Base-by-base conservation (phyloP, 129 eudicot genomes). In the Artemisia argyi region DNA sequence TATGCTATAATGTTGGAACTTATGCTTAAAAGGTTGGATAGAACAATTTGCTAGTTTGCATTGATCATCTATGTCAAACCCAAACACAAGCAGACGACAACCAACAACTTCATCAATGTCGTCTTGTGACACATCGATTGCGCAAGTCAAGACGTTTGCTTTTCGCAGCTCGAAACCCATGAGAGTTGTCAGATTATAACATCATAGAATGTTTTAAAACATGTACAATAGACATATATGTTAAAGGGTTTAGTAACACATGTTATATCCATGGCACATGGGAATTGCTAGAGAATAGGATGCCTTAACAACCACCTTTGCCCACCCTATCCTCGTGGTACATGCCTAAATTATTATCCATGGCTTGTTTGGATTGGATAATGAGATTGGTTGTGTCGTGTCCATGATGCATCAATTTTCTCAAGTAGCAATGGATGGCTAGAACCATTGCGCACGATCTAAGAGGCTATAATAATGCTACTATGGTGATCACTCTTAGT, bases 291-390 rank as follows among this genome's bases (percentile, higher is more conserved):
- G 30, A 12, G 55, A 28, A 69, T 77, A 26, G 15, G 76, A 77
- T 77, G 64, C 61, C 58, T 70, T 77, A 61, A 61, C 56, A 53
- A 77, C 71, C 1, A 14, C 47, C 62, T 77, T 69, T 70, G 69
- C 71, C 76, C 76, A 53, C 76, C 71, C 54, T 77, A 77, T 52
- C 60, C 62, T 39, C 44, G 39, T 30, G 65, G 50, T 44, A 54
- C 56, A 32, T 60, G 64, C 75, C 28, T 76, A 30, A 76, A 60
- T 22, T 58, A 51, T 20, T 7, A 51, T 46, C 64, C 76, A 70
- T 61, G 35, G 47, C 13, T 39, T 61, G 58, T 9, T 46, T 22
- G 26, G 72, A 16, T 56, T 52, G 51, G 49, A 51, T 64, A 58
- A 24, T 7, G 18, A 53, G 55, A 18, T 44, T 61, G 32, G 56